These are phyloP conservation scores for Ophiostoma himal-ulmi DNA, from an alignment of 2,329 filamentous ascomycete species.

Conservation along the genomic window DNA sequence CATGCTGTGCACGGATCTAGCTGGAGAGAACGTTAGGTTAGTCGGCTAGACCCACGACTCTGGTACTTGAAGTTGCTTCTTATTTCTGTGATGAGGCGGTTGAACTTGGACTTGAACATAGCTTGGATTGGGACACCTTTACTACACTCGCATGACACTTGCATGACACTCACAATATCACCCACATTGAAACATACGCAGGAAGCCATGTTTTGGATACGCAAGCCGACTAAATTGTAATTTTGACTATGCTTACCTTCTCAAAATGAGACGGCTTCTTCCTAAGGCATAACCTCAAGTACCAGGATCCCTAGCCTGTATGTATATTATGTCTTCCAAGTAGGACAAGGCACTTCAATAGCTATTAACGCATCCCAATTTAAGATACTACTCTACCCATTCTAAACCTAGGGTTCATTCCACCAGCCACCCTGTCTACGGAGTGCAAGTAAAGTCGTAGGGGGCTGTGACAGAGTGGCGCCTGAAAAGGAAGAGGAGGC, in stretches of 20 bases:
- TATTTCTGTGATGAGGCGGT: neutral
- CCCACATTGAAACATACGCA: neutral
- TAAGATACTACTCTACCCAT: neutral
- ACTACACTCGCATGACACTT: neutral
- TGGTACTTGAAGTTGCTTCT: neutral
- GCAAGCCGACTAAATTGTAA: no score
- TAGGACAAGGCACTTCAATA: no score
- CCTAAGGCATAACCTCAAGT: no score
- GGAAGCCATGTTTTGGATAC: neutral
- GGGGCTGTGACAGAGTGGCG: constrained; percentile 14
- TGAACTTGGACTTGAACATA: neutral
- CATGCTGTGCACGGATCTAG: neutral
- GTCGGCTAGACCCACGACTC: neutral
- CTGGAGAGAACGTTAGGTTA: neutral
- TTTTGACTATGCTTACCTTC: no score
- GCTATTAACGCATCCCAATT: neutral
- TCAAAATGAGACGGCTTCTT: no score
- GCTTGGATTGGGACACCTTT: neutral
- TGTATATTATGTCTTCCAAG: no score
- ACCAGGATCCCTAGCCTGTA: no score
- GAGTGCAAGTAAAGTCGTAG: constrained; percentile 1
- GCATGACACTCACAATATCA: neutral
- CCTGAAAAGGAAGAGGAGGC: constrained; percentile 8
- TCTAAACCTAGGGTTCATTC: neutral
- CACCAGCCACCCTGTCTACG: neutral